Base-by-base conservation (phyloP, 371 early-diverging fungal species). In the Paramicrosporidium saccamoebae region DNA sequence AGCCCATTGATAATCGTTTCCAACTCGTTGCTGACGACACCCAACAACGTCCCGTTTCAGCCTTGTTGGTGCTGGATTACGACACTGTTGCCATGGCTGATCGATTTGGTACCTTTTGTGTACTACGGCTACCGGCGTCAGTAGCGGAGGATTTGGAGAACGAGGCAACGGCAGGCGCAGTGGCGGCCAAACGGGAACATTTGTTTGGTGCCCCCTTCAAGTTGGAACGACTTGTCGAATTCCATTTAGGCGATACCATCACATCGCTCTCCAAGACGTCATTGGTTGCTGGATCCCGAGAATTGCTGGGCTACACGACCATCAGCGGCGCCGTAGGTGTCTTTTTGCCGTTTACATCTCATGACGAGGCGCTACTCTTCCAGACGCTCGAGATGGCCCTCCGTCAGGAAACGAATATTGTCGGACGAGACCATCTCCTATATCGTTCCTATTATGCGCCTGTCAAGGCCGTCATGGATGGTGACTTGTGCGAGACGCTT, bases 21-120 rank as follows among this genome's bases (percentile, higher is more conserved):
- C 55, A 58, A 4, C 49, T 75, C 1, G 67, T 81, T 50, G 81
- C 82, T 12, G 88, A 86, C 36, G 95, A 94, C 40, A 55, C 69
- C n/a, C 35, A 57, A n/a, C 71, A 74, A 18, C 61, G 86, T 19
- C 78, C 65, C 62, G 54, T 64, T 24, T 74, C 84, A 10, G 42
- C 58, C 16, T 46, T 66, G 3, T 32, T 50, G 4, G 60, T 69
- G 59, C 34, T 84, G 9, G 90, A 86, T 39, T 78, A 77, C 31
- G 74, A 86, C 31, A 88, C 95, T 3, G 54, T 79, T 0, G 75
- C 61, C 1, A 71, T 59, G 11, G 84, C 72, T 6, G 95, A 94
- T 52, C 81, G 82, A 42, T 90, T 90, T 51, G 95, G 95, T 13
- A 79, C 75, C 30, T 42, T 94, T 16, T 63, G 58, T 31, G 62